Percentiles rank a stretch among this genome's conserved stretches.
phyloP scores from a whole-genome alignment of 164 flowering plant species.

The Protea cynaroides region DNA sequence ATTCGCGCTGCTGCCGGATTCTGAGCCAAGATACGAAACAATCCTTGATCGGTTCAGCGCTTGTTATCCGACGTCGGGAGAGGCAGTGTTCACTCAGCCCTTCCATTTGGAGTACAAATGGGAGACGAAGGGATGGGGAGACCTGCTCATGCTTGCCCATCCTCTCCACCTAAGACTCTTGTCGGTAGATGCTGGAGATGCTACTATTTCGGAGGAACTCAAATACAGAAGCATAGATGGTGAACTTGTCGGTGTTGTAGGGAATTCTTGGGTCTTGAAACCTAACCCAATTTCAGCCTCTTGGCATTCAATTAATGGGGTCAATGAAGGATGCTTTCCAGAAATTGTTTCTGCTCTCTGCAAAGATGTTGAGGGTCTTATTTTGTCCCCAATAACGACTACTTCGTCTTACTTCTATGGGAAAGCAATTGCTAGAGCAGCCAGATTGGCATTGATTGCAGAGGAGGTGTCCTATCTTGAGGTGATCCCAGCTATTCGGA shows the following conservation, averaged over 20 bases:
- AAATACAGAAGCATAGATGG: slow-evolving; percentile 84
- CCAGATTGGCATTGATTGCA: slow-evolving; percentile 83
- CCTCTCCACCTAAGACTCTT: slow-evolving; percentile 70
- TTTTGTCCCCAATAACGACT: slow-evolving; percentile 38
- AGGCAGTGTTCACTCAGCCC: slow-evolving; percentile 49
- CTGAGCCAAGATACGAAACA: slow-evolving; percentile 27
- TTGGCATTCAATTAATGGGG: slow-evolving; percentile 78
- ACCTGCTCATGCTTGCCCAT: slow-evolving; percentile 74
- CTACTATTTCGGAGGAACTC: slow-evolving; percentile 48
- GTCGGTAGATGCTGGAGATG: slow-evolving; percentile 18
- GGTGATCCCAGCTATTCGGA: slow-evolving; percentile 47
- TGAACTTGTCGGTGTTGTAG: slow-evolving; percentile 92
- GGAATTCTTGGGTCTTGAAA: slow-evolving; percentile 67
- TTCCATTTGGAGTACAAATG: slow-evolving; percentile 69
- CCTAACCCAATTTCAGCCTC: slow-evolving; percentile 54
- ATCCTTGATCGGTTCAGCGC: slow-evolving; percentile 69
- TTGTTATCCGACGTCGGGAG: slow-evolving; percentile 71
- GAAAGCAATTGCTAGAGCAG: slow-evolving; percentile 81
- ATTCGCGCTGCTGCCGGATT: slow-evolving; percentile 54
- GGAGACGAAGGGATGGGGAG: slow-evolving; percentile 87
- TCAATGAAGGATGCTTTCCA: slow-evolving; percentile 33
- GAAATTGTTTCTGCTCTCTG: slow-evolving; percentile 54
- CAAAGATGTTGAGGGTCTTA: slow-evolving; percentile 53
- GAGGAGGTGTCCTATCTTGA: slow-evolving; percentile 63
- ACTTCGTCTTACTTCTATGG: slow-evolving; percentile 84